Evolutionary conservation across 2,329 filamentous ascomycete species (phyloP), one percentile per base, ranked within the genome.

Genomic region (Fusarium gaditjirri): DNA sequence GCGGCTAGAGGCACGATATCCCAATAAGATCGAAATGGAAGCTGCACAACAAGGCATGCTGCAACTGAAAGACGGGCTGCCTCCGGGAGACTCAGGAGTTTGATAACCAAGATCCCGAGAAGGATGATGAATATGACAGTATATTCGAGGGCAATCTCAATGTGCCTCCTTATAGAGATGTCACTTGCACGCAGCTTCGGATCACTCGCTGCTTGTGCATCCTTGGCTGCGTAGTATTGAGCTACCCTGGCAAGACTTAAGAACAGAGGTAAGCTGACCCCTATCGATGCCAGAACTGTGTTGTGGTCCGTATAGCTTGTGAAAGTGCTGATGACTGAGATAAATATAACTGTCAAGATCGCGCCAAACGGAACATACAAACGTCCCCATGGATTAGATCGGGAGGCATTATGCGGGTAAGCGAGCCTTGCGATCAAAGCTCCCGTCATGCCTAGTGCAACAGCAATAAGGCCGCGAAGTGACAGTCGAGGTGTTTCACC

Each of bases 221-320:
- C 71, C 29, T 58, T 64, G 33, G 55, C 69, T 13, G 73, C 59
- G 50, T 70, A 68, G 43, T 70, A 66, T 46, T 76, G 72, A 8
- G 74, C 72, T 8, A 74, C 12, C 21, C 59, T 63, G 13, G 74
- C 62, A 39, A 71, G 16, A 9, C 63, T 43, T 12, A 72, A 70
- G 23, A 76, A 74, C 10, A 77, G 47, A 27, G 75, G 72, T 6
- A 68, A 31, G 29, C 52, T 76, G 12, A 76, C 42, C 14, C 65
- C 66, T 23, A 68, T n/a, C 8, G 75, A 68, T n/a, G 55, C 53
- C 36, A 77, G 43, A 12, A 70, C 27, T 21, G 49, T 55, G 12
- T 60, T n/a, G 6, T 36, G 60, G 13, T 57, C 68, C 16, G 55
- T 44, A 31, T 44, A 13, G 5, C 31, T 33, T 2, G 54, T 49